A percentile compares a stretch with the other conserved stretches of the same genome.
Conservation (phyloP, 306 rosid species). For the Ceratonia siliqua region DNA sequence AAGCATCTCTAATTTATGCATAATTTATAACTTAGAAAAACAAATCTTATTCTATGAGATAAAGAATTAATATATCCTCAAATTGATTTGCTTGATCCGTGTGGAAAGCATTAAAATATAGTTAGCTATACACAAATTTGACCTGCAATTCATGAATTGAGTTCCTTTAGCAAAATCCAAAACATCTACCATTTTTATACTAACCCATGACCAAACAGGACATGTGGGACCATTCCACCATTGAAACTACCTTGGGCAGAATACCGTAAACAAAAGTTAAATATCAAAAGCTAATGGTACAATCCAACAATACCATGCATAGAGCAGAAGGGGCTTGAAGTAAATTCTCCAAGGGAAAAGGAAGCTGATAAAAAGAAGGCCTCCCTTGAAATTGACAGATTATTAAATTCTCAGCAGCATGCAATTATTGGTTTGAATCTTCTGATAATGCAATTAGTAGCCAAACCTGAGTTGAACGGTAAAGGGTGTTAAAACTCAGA, state of each 20-base stretch:
- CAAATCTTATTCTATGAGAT: neutral
- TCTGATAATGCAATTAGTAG: conserved; percentile 19
- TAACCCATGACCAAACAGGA: neutral
- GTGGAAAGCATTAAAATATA: neutral
- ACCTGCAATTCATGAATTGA: neutral
- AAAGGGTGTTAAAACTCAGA: conserved; percentile 61
- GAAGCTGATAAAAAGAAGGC: no score
- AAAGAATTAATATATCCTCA: neutral
- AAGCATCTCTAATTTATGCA: conserved; percentile 9
- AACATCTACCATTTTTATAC: neutral
- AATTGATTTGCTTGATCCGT: neutral
- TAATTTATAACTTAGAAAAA: neutral
- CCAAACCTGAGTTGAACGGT: conserved; percentile 74
- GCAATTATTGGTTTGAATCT: neutral
- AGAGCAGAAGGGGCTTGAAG: neutral
- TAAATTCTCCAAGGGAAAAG: neutral
- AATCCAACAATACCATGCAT: conserved; percentile 1
- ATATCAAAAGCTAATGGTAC: neutral
- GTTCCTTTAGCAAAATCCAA: neutral
- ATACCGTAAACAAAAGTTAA: neutral
- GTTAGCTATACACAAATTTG: neutral
- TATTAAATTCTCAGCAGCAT: neutral
- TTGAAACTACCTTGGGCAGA: neutral
- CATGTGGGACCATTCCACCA: neutral
- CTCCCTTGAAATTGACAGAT: neutral